These are phyloP conservation scores for Cyclotella sp. DNA, from an alignment of 108 stramenopile genomes.

Conservation along the genomic window DNA sequence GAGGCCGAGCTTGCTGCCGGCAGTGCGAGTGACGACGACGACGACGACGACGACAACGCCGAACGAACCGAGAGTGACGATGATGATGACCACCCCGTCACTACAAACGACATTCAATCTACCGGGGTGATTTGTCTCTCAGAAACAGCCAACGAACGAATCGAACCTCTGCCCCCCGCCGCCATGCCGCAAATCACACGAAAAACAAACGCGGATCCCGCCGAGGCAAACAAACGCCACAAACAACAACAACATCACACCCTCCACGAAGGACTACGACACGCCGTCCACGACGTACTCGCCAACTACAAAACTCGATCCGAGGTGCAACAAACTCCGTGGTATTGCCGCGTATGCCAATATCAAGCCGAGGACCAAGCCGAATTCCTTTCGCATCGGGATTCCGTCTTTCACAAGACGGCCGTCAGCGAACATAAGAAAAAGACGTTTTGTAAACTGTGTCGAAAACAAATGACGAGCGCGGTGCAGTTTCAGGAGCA, in stretches of 20 bases:
- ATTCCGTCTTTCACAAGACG: constrained; percentile 74
- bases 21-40: constrained; percentile 38
- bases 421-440: constrained; percentile 80
- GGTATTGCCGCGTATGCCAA: constrained; percentile 90
- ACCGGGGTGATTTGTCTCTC: constrained; percentile 68
- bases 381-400: constrained; percentile 72
- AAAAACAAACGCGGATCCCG: constrained; percentile 15
- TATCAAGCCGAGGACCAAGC: constrained; percentile 68
- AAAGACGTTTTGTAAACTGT: constrained; percentile 82
- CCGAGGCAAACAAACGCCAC: constrained; percentile 35
- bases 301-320: constrained; percentile 77
- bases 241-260: constrained; percentile 26
- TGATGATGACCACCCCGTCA: too few relatives aligned
- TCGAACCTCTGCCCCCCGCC: constrained; percentile 62
- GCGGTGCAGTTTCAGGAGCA: constrained; percentile 90
- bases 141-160: constrained; percentile 61
- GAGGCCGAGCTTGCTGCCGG: constrained; percentile 75
- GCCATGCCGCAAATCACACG: constrained; percentile 55
- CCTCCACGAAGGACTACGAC: constrained; percentile 59
- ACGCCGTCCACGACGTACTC: constrained; percentile 83
- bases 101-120: background rate
- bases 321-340: constrained; percentile 75
- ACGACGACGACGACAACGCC: constrained; percentile 36
- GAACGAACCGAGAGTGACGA: constrained; percentile 1
- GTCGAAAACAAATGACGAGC: constrained; percentile 90